Conservation (phyloP, 768 basidiomycete species). For the Pleurotus sapidus region DNA sequence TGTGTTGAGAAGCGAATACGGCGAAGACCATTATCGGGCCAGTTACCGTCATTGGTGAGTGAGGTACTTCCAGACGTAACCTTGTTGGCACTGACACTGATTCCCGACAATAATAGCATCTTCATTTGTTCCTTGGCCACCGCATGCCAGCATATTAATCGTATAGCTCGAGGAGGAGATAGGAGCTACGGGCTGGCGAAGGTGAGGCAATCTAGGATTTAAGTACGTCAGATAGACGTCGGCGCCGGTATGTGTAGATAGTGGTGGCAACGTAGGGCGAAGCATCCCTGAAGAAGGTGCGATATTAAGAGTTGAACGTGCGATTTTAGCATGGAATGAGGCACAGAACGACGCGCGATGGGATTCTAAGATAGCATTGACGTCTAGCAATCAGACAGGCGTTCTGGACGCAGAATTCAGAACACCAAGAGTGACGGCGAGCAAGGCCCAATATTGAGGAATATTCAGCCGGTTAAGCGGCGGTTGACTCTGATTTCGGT, state of each 20-base stretch:
- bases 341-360: background rate
- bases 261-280: background rate
- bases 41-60: no score
- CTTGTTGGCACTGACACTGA: no score
- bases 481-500: background rate
- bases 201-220: background rate
- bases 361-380: background rate
- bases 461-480: background rate
- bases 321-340: background rate
- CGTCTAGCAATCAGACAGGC: background rate
- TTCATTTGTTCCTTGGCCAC: no score
- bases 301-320: background rate
- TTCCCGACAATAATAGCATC: no score
- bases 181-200: background rate
- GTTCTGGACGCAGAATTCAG: background rate
- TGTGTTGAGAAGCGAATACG: no score
- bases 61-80: no score
- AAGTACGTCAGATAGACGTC: background rate
- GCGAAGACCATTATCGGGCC: no score
- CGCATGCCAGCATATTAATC: no score
- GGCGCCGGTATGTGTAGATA: background rate
- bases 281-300: background rate
- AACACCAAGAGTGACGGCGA: background rate
- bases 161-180: no score
- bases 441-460: background rate